Percentiles rank a stretch among this genome's conserved stretches.
Evolutionary conservation across 1,139 yeast genomes (phyloP).

Genomic region (Geotrichum restrictum): DNA sequence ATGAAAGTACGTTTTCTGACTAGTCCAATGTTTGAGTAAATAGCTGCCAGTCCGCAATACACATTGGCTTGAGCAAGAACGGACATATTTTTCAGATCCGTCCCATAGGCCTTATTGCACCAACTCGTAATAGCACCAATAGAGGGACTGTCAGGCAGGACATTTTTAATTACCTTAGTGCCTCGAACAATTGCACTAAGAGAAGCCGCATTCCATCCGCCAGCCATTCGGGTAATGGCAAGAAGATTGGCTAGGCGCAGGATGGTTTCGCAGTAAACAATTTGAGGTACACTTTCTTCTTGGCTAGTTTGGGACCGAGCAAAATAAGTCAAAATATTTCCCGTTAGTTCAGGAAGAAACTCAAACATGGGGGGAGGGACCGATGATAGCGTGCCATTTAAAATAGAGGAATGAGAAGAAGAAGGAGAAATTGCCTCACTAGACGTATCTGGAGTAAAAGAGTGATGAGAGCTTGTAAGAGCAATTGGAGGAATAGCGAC

Average conservation of each 20-base stretch:
- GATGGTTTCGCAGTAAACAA: conserved; percentile 71
- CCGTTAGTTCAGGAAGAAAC: conserved; percentile 49
- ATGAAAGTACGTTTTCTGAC: conserved; percentile 67
- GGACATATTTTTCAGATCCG: conserved; percentile 46
- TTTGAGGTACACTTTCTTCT: conserved; percentile 78
- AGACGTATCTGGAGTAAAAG: conserved; percentile 2
- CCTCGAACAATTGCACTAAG: conserved; percentile 44
- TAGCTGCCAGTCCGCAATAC: conserved; percentile 61
- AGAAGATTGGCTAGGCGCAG: conserved; percentile 61
- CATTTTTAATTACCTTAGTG: conserved; percentile 28
- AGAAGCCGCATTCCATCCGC: conserved; percentile 46
- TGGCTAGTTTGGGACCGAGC: conserved; percentile 55
- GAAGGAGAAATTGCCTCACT: conserved; percentile 18
- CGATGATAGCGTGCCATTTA: conserved; percentile 17
- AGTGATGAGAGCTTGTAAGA: conserved; percentile 1
- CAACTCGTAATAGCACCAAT: conserved; percentile 36
- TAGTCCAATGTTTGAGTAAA: conserved; percentile 61
- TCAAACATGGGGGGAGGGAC: conserved; percentile 42
- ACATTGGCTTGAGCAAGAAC: conserved; percentile 42
- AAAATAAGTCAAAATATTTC: conserved; percentile 54
- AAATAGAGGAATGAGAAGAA: conserved; percentile 29
- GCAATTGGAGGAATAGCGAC: conserved; percentile 58
- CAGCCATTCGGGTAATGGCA: conserved; percentile 52
- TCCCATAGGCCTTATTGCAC: conserved; percentile 45
- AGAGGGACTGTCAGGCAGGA: conserved; percentile 31